A percentile compares a stretch with the other conserved stretches of the same genome.
Conservation (phyloP, 352 stramenopile species). For the Globisporangium paroecandrum region DNA sequence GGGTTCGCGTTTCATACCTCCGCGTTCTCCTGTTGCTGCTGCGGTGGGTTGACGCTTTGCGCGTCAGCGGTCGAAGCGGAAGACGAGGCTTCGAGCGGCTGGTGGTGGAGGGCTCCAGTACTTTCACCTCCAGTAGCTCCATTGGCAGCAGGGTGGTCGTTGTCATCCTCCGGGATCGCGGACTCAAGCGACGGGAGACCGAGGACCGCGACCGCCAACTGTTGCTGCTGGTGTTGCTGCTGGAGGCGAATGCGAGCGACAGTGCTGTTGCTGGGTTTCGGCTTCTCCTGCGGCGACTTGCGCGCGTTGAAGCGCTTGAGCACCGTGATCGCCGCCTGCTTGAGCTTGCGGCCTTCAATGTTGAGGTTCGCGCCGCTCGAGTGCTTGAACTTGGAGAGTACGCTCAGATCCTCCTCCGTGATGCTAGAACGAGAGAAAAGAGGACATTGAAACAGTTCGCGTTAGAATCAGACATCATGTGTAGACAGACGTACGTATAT, state of each 20-base stretch:
- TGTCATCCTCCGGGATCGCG: slow-evolving; percentile 8
- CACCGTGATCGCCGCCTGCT: slow-evolving; percentile 48
- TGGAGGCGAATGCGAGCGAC: neutral
- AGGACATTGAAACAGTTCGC: neutral
- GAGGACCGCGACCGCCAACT: slow-evolving; percentile 4
- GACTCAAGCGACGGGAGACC: slow-evolving; percentile 14
- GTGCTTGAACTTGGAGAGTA: slow-evolving; percentile 65
- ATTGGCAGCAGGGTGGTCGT: neutral
- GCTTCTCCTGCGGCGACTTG: slow-evolving; percentile 13
- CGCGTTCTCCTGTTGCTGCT: slow-evolving; percentile 16
- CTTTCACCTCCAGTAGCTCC: neutral
- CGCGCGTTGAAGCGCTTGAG: slow-evolving; percentile 30
- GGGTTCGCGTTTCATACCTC: slow-evolving; percentile 17
- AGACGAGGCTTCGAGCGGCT: neutral
- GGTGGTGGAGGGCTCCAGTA: neutral
- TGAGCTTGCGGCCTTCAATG: slow-evolving; percentile 54
- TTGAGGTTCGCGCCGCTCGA: slow-evolving; percentile 55
- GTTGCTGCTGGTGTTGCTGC: slow-evolving; percentile 1
- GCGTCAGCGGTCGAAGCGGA: neutral
- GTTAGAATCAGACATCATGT: neutral
- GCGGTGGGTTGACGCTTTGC: neutral
- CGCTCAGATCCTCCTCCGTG: slow-evolving; percentile 35
- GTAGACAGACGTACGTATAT: neutral
- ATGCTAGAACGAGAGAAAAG: slow-evolving; percentile 16
- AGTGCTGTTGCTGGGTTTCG: neutral